These are phyloP conservation scores for Emmonsia crescens DNA, from an alignment of 2,329 filamentous ascomycete species.

Conservation along the genomic window DNA sequence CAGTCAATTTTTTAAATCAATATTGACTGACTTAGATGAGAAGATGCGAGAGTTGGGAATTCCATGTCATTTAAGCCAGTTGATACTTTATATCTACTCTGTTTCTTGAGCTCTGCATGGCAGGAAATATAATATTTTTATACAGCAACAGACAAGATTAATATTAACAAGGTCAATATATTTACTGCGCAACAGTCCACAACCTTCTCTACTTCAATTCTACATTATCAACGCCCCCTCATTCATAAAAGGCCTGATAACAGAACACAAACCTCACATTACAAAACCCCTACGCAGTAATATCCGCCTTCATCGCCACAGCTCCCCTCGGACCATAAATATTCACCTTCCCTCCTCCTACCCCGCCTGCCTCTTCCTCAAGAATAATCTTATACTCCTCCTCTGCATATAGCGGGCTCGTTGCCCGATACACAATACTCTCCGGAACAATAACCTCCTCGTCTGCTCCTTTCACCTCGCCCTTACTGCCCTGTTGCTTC, in stretches of 20 bases:
- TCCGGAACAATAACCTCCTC: slow-evolving; percentile 25
- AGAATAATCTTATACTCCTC: slow-evolving; percentile 38
- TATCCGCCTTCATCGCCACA: slow-evolving; percentile 31
- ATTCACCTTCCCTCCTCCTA: slow-evolving; percentile 20
- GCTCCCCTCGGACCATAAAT: slow-evolving; percentile 24
- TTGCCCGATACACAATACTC: slow-evolving; percentile 39
- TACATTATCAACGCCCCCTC: background rate
- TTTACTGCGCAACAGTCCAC: no score
- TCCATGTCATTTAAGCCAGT: no score
- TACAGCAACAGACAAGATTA: background rate
- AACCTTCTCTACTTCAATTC: no score
- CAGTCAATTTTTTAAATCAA: no score
- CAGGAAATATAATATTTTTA: background rate
- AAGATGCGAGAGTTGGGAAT: no score
- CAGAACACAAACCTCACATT: background rate
- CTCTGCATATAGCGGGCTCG: slow-evolving; percentile 40
- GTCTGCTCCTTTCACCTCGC: slow-evolving; percentile 5
- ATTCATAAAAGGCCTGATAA: background rate
- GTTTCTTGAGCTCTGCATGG: background rate
- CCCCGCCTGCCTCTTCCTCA: slow-evolving; percentile 22
- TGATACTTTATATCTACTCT: background rate
- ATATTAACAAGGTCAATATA: background rate
- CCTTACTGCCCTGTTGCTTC: slow-evolving; percentile 11
- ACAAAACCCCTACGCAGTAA: slow-evolving; percentile 8
- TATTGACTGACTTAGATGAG: no score